Base-by-base conservation (phyloP, 1,284 basidiomycete genomes). In the Cryptococcus deneoformans region DNA sequence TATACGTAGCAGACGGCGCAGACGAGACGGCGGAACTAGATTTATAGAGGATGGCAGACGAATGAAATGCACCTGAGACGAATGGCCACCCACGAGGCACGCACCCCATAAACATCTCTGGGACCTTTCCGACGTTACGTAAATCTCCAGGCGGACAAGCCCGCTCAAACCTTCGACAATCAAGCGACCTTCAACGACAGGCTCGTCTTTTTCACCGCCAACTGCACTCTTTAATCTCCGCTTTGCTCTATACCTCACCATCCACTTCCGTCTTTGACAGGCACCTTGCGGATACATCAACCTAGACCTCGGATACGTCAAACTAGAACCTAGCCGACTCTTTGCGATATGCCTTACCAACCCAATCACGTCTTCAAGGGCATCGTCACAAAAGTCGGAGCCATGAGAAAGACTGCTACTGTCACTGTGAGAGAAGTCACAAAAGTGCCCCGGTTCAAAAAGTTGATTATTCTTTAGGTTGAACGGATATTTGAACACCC, bases 331-430 rank as follows among this genome's bases (percentile, higher is more conserved):
- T 45, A n/a, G 7, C 29, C 29, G 5, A 29, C 29, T 3, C 1
- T 4, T 29, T n/a, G 16, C 46, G 51, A n/a, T 34, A 61, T 61
- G 60, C 46, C 56, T 34, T 61, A 56, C 54, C 56, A 52, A 37
- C 61, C 68, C 46, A 65, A 70, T 57, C 59, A 61, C 43, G 60
- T 69, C 46, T 63, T 69, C 52, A 59, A 59, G 49, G 69, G 69
- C 14, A 50, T 67, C 35, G 73, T 75, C 46, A 72, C 70, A 42
- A 72, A 73, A 63, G 64, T 64, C 16, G 71, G 70, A 39, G 70
- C 60, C 16, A 75, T 73, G 71, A 55, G 59, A 51, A 75, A 73
- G 66, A 75, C 73, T 34, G 60, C 69, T 35, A 73, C 73, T 7
- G 73, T 75, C 24, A 70, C 70, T 1, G 71, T 74, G 29, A 29